Evolutionary conservation across 75 land plant genomes (phyloP).

Genomic region (Cupressus sempervirens): DNA sequence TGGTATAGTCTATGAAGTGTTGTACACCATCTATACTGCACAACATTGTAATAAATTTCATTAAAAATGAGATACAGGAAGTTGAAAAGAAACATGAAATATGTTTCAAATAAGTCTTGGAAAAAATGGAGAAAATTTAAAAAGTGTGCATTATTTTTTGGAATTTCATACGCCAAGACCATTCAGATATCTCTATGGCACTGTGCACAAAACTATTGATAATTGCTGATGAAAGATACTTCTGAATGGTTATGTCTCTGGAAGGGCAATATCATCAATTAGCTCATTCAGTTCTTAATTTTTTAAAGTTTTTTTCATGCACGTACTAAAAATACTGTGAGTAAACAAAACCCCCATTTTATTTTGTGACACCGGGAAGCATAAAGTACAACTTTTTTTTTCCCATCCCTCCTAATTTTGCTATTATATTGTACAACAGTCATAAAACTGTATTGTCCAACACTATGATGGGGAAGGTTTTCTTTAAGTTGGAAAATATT

Average conservation of each 20-base stretch:
- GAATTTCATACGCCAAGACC: background rate
- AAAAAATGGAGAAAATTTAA: too few species aligned
- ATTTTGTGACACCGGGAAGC: background rate
- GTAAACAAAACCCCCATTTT: background rate
- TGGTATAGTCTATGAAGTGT: too few species aligned
- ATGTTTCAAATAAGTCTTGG: too few species aligned
- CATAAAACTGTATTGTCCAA: background rate
- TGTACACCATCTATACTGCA: too few species aligned
- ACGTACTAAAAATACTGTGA: background rate
- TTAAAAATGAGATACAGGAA: too few species aligned
- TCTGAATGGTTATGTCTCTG: background rate
- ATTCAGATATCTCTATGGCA: background rate
- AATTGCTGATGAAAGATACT: background rate
- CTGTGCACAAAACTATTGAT: too few species aligned
- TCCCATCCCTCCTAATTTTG: background rate
- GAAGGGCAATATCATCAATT: background rate
- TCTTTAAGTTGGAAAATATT: background rate
- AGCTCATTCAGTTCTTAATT: background rate
- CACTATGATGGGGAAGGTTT: background rate
- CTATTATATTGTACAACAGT: background rate
- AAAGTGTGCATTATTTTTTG: too few species aligned
- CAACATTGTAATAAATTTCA: too few species aligned
- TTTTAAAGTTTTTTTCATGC: background rate
- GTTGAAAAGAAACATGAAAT: too few species aligned
- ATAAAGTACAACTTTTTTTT: background rate